Evolutionary conservation across 2,329 filamentous ascomycete genomes (phyloP).

Genomic region (Aciculosporium take): DNA sequence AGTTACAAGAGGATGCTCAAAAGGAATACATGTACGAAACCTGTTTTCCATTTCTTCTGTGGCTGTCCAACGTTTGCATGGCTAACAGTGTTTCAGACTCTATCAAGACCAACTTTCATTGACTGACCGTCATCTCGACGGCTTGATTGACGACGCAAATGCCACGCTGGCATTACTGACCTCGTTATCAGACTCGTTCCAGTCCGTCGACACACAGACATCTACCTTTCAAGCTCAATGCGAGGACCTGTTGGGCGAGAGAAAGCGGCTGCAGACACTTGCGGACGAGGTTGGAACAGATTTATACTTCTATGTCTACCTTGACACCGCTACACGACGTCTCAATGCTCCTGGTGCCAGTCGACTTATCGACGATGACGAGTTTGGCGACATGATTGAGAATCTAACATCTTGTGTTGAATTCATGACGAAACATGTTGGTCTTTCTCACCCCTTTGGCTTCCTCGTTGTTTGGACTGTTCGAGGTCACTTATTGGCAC

Average conservation of each 20-base stretch:
- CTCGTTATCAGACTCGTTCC: slow-evolving; percentile 72
- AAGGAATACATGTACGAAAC: slow-evolving; percentile 61
- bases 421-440: slow-evolving; percentile 79
- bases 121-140: slow-evolving; percentile 69
- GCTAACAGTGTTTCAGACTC: slow-evolving; percentile 33
- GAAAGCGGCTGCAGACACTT: slow-evolving; percentile 62
- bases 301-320: slow-evolving; percentile 84
- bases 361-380: slow-evolving; percentile 67
- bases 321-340: slow-evolving; percentile 78
- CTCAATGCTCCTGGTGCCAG: slow-evolving; percentile 86
- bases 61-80: too few species aligned
- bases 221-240: slow-evolving; percentile 88
- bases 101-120: slow-evolving; percentile 72
- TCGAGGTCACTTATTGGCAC: not conserved
- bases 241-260: slow-evolving; percentile 71
- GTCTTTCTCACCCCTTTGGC: slow-evolving; percentile 14
- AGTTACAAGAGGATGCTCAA: slow-evolving; percentile 68
- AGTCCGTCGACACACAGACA: slow-evolving; percentile 76
- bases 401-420: slow-evolving; percentile 82
- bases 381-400: slow-evolving; percentile 76
- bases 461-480: not conserved
- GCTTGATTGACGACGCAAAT: slow-evolving; percentile 63
- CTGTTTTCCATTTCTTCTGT: too few species aligned
- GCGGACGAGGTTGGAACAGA: slow-evolving; percentile 79
- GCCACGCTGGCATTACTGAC: slow-evolving; percentile 62